Evolutionary conservation across 345 rosid species (phyloP), one percentile per base, ranked within the genome.

Genomic region (Angophora floribunda): DNA sequence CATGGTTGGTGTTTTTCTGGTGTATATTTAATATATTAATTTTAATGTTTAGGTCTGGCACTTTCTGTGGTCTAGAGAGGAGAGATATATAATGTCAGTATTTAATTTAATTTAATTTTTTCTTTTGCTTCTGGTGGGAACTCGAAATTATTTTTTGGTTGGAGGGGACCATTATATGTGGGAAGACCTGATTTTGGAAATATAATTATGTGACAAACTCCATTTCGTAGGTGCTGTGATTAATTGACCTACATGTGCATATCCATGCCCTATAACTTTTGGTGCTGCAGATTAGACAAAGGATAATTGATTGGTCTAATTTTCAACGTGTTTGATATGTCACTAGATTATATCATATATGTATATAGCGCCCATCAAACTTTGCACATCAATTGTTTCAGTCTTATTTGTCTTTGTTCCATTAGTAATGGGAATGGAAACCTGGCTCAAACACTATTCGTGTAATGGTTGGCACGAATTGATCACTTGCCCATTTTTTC

Each of bases 321-420:
- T 41, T 10, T 41, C 7, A 14, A 75, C 19, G 49, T 9, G 49
- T 21, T 75, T 13, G 0, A 10, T 41, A 11, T 1, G 1, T 6
- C 7, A 6, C 49, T 75, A 75, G 12, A 9, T 41, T 41, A 6
- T 21, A 75, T 41, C 8, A 1, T 41, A 75, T 19, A 16, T 1
- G 9, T 36, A 7, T 13, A 9, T 19, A 67, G 45, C 22, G 16
- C 19, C 45, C 45, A 44, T 75, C 0, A 0, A 75, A 75, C 0
- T 19, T 0, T 22, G 4, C 5, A 0, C 24, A 36, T 75, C 7
- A 6, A 9, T 41, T 7, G 0, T 75, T 36, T 75, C 7, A 0
- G 11, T 19, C 3, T 36, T 36, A 36, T 75, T 15, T 19, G 24
- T 5, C 28, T 41, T 75, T 75, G 45, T 21, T 41, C 84, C 28